phyloP scores from a whole-genome alignment of 352 stramenopile species.

The Phytophthora fragariae region DNA sequence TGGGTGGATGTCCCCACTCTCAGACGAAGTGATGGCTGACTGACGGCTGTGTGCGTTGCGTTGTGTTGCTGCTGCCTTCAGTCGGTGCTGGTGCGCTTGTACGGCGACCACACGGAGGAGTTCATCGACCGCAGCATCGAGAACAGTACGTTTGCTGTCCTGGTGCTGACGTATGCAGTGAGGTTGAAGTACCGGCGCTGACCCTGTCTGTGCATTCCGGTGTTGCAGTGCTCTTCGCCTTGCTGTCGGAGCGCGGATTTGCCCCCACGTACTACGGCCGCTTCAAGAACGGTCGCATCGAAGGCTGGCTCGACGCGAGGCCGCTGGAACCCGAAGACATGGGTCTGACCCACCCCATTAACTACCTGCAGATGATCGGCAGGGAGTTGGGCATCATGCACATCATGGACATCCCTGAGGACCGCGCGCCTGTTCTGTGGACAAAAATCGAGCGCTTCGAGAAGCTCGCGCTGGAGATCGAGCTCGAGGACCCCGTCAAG shows the following conservation, averaged over 20 bases:
- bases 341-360: constrained; percentile 71
- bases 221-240: constrained; percentile 79
- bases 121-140: constrained; percentile 94
- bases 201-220: constrained; percentile 8
- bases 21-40: background rate
- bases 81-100: constrained; percentile 91
- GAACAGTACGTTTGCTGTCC: constrained; percentile 71
- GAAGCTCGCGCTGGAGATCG: constrained; percentile 71
- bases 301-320: constrained; percentile 89
- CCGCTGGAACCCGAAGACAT: constrained; percentile 91
- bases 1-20: background rate
- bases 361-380: constrained; percentile 89
- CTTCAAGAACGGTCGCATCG: constrained; percentile 93
- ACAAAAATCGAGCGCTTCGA: constrained; percentile 85
- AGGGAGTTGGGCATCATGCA: constrained; percentile 91
- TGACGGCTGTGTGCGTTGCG: background rate
- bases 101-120: constrained; percentile 93
- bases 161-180: background rate
- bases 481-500: constrained; percentile 68
- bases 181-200: background rate
- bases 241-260: constrained; percentile 85
- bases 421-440: constrained; percentile 75
- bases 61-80: constrained; percentile 20
- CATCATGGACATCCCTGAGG: constrained; percentile 77
- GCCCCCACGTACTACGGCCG: constrained; percentile 91